Percentiles rank a stretch among this genome's conserved stretches.
Evolutionary conservation across 2,329 filamentous ascomycete genomes (phyloP).

Genomic region (Microcera coccophila): DNA sequence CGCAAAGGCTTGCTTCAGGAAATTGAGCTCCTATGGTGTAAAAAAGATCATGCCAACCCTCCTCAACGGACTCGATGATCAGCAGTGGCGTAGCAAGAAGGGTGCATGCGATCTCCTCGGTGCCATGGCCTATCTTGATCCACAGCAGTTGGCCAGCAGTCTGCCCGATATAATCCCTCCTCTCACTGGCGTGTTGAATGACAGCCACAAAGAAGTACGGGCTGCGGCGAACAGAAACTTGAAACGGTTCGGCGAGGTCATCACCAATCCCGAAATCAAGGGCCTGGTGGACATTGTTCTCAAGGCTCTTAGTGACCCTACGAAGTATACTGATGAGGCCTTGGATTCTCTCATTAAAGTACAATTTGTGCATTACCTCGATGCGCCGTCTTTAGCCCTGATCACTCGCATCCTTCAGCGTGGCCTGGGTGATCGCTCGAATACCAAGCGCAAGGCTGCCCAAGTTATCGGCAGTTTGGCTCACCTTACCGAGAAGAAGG

Average conservation of each 20-base stretch:
- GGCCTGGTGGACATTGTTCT: constrained; percentile 84
- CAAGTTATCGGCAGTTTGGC: constrained; percentile 98
- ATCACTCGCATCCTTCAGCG: constrained; percentile 94
- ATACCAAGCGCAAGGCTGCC: constrained; percentile 91
- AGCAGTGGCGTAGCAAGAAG: constrained; percentile 98
- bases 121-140: constrained; percentile 97
- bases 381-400: constrained; percentile 89
- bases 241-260: constrained; percentile 97
- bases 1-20: constrained; percentile 90
- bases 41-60: constrained; percentile 91
- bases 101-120: constrained; percentile 94
- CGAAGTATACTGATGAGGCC: constrained; percentile 93
- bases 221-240: constrained; percentile 89
- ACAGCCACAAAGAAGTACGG: constrained; percentile 96
- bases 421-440: constrained; percentile 83
- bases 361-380: constrained; percentile 97
- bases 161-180: constrained; percentile 96
- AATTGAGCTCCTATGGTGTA: constrained; percentile 90
- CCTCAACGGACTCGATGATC: constrained; percentile 85
- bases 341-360: constrained; percentile 94
- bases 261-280: constrained; percentile 96
- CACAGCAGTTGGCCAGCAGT: constrained; percentile 86
- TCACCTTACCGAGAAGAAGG: constrained; percentile 93
- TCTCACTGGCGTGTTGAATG: constrained; percentile 87
- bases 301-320: constrained; percentile 95